These are phyloP conservation scores for Diaporthe ampelina DNA, from an alignment of 2,329 filamentous ascomycete species.

Conservation along the genomic window DNA sequence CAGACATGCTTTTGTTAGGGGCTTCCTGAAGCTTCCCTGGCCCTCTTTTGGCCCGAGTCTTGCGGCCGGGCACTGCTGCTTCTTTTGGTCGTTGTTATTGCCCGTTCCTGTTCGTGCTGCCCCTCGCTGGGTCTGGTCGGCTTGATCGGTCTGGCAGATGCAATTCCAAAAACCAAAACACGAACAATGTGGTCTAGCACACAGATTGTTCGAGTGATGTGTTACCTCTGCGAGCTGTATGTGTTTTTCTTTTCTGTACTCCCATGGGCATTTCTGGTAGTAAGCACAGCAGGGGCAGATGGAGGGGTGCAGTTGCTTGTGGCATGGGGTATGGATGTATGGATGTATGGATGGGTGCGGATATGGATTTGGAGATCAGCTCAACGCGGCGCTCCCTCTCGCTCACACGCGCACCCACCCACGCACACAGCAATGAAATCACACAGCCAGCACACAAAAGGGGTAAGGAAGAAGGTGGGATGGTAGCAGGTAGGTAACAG, in stretches of 20 bases:
- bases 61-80: not conserved
- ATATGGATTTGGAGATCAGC: slow-evolving; percentile 22
- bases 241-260: not conserved
- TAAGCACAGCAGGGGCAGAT: slow-evolving; percentile 7
- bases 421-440: not conserved
- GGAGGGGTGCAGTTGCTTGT: not conserved
- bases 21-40: slow-evolving; percentile 14
- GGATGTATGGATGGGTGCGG: not conserved
- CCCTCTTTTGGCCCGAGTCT: slow-evolving; percentile 11
- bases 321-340: slow-evolving; percentile 9
- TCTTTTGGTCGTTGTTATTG: not conserved
- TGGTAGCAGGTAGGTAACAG: slow-evolving; percentile 22
- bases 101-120: not conserved
- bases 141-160: not conserved
- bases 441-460: slow-evolving; percentile 9
- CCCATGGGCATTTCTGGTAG: not conserved
- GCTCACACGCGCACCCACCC: not conserved
- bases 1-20: slow-evolving; percentile 34
- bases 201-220: not conserved
- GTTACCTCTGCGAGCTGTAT: not conserved
- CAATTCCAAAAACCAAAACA: slow-evolving; percentile 12
- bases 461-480: slow-evolving; percentile 16
- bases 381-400: not conserved
- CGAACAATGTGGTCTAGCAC: not conserved
- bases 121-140: not conserved